Percentiles rank a stretch among this genome's conserved stretches.
Conservation (phyloP, 225 moss, liverwort and hornwort genomes). For the Bryum argenteum region DNA sequence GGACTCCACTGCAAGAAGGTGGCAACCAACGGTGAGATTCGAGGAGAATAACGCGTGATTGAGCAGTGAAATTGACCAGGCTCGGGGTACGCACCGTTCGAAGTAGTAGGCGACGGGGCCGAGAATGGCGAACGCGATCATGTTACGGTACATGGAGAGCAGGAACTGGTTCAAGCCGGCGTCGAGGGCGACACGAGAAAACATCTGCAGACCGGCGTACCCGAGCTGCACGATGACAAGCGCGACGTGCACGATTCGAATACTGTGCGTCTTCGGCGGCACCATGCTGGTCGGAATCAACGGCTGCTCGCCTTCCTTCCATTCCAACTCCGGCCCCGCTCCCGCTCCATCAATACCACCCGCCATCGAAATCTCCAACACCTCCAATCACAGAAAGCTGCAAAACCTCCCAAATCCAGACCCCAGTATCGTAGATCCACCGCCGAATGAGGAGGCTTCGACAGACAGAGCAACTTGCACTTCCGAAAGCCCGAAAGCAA, state of each 20-base stretch:
- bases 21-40: too few relatives aligned
- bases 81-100: conserved; percentile 37
- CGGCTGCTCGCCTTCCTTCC: conserved; percentile 31
- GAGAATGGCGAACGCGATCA: conserved; percentile 55
- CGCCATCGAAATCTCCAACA: not conserved
- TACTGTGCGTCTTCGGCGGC: conserved; percentile 51
- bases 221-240: conserved; percentile 59
- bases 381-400: not conserved
- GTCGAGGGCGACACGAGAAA: conserved; percentile 57
- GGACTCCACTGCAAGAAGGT: not conserved
- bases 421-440: too few relatives aligned
- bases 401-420: too few relatives aligned
- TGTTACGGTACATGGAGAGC: conserved; percentile 63
- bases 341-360: not conserved
- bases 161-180: conserved; percentile 64
- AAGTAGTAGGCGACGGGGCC: conserved; percentile 55
- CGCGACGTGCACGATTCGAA: conserved; percentile 49
- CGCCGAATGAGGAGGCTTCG: not conserved
- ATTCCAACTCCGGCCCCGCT: not conserved
- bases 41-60: too few relatives aligned
- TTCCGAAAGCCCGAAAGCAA: not conserved
- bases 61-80: too few relatives aligned
- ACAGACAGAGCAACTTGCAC: not conserved
- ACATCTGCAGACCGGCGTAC: conserved; percentile 61
- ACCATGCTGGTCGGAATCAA: conserved; percentile 37